Evolutionary conservation across 768 basidiomycete genomes (phyloP).

Genomic region (Amanita phalloides): DNA sequence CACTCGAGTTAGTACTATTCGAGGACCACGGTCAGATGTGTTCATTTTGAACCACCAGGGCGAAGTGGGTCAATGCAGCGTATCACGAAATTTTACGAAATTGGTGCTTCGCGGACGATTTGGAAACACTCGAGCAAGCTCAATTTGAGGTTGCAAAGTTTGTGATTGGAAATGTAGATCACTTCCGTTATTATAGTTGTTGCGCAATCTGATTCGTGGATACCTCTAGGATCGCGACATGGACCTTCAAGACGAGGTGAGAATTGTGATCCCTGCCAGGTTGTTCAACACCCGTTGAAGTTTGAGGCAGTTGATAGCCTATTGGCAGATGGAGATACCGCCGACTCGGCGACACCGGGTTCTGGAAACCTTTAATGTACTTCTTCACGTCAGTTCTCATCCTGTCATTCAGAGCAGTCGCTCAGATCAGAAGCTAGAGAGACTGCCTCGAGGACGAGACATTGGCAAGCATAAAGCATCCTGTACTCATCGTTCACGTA

Average conservation of each 20-base stretch:
- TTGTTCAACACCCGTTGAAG: background rate
- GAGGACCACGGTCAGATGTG: background rate
- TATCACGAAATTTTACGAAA: constrained; percentile 51
- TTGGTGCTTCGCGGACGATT: constrained; percentile 56
- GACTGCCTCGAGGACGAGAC: constrained; percentile 36
- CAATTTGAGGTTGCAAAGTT: constrained; percentile 47
- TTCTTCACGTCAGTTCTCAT: constrained; percentile 43
- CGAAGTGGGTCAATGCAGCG: constrained; percentile 48
- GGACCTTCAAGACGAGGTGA: constrained; percentile 58
- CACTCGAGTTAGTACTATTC: constrained; percentile 43
- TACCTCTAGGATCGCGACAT: constrained; percentile 34
- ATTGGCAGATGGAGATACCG: constrained; percentile 48
- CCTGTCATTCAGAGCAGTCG: background rate
- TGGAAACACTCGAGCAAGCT: constrained; percentile 58
- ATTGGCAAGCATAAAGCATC: constrained; percentile 44
- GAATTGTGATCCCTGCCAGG: constrained; percentile 12
- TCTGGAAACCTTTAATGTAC: constrained; percentile 42
- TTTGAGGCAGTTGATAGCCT: constrained; percentile 44
- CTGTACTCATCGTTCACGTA: constrained; percentile 64
- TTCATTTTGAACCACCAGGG: constrained; percentile 22
- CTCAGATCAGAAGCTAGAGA: constrained; percentile 23
- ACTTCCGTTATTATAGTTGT: background rate
- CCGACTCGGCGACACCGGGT: constrained; percentile 42
- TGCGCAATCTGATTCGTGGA: background rate
- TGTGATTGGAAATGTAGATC: constrained; percentile 44